Percentiles rank a stretch among this genome's conserved stretches.
Conservation (phyloP, 1,139 yeast species). For the Arxiozyma telluris region DNA sequence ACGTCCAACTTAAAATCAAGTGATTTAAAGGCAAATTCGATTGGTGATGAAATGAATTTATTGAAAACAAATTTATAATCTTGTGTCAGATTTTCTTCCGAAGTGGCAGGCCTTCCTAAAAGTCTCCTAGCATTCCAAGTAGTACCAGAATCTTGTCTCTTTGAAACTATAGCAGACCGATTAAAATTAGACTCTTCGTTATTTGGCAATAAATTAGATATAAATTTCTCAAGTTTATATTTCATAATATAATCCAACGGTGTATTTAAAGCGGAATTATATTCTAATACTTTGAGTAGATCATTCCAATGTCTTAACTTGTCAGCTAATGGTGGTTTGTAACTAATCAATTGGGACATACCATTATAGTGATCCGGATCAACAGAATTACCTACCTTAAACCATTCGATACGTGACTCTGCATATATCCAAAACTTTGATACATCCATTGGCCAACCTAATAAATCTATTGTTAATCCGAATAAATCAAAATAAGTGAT, state of each 20-base stretch:
- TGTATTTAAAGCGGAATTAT: conserved; percentile 19
- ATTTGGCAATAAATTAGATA: conserved; percentile 26
- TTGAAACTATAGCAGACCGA: conserved; percentile 20
- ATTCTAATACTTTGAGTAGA: conserved; percentile 12
- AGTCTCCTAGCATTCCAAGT: conserved; percentile 17
- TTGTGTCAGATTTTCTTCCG: conserved; percentile 16
- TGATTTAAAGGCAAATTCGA: conserved; percentile 18
- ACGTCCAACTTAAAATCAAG: conserved; percentile 15
- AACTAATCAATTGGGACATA: conserved; percentile 21
- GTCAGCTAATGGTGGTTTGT: conserved; percentile 26
- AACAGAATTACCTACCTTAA: conserved; percentile 16
- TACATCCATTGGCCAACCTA: conserved; percentile 21
- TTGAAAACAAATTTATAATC: conserved; percentile 20
- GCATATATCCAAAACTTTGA: conserved; percentile 24
- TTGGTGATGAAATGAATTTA: conserved; percentile 18
- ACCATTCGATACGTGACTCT: conserved; percentile 26
- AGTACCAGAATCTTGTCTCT: conserved; percentile 13
- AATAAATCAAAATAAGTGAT: conserved; percentile 21
- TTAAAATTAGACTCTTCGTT: conserved; percentile 29
- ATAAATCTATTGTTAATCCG: conserved; percentile 13
- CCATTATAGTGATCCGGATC: conserved; percentile 14
- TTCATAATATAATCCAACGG: conserved; percentile 21
- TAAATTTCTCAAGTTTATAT: conserved; percentile 22
- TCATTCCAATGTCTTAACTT: conserved; percentile 27
- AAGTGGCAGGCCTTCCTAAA: conserved; percentile 8